Percentiles rank a stretch among this genome's conserved stretches.
These are phyloP conservation scores for Lolium rigidum DNA, from an alignment of 176 grass and related monocot species.

Conservation along the genomic window DNA sequence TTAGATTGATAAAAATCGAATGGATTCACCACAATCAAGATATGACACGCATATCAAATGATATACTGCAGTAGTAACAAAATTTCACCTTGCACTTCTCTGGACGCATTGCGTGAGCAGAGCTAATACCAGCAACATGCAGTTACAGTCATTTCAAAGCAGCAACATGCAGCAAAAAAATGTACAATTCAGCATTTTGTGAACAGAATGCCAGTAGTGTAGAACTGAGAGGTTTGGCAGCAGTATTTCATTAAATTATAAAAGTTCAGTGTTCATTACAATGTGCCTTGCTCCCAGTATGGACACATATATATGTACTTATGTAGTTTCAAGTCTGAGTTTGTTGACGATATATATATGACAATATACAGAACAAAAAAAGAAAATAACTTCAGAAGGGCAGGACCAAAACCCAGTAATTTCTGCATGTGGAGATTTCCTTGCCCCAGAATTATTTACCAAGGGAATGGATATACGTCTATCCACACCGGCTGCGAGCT, in stretches of 20 bases:
- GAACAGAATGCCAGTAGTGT: not conserved
- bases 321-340: slow-evolving; percentile 50
- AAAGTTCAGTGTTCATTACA: slow-evolving; percentile 42
- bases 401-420: slow-evolving; percentile 52
- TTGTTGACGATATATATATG: slow-evolving; percentile 54
- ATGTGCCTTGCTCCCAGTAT: slow-evolving; percentile 53
- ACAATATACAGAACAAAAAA: slow-evolving; percentile 58
- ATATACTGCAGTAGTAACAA: not conserved
- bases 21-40: too few relatives aligned
- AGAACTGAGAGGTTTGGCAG: slow-evolving; percentile 27
- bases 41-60: too few relatives aligned
- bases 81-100: not conserved
- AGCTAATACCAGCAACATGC: not conserved
- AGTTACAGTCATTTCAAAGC: too few relatives aligned
- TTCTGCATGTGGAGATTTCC: slow-evolving; percentile 46
- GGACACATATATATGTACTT: slow-evolving; percentile 48
- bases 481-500: slow-evolving; percentile 27
- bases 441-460: slow-evolving; percentile 59
- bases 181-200: not conserved
- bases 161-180: not conserved
- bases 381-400: slow-evolving; percentile 30
- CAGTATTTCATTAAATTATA: slow-evolving; percentile 47
- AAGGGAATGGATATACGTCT: slow-evolving; percentile 44
- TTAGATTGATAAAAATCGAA: too few relatives aligned
- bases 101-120: not conserved